Base-by-base conservation (phyloP, 2,329 filamentous ascomycete genomes). In the Hypomyces rosellus region DNA sequence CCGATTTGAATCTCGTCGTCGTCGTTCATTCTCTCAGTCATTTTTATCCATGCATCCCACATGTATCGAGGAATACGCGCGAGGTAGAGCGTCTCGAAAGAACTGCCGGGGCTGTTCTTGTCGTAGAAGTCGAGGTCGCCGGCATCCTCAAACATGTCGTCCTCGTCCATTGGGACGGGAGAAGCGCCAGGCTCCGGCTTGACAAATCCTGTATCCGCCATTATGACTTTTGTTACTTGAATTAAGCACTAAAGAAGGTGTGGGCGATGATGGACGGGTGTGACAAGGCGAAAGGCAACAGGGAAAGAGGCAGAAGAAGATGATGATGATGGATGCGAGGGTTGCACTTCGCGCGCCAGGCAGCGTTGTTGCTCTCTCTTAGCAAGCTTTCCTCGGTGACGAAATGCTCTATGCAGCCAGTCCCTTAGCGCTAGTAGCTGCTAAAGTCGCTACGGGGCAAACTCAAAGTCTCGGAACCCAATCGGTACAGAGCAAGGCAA, bases 1-100 rank as follows among this genome's bases (percentile, higher is more conserved):
- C 89, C 89, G 56, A 95, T 81, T 64, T 86, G 80, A 55, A 95
- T 86, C 69, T 91, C 86, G 50, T 86, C 85, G 58, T 95, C 85
- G 55, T 92, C 87, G 60, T 88, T 85, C 13, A 95, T 70, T 57
- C 84, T 77, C 45, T 71, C 68, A 11, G 61, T 61, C 39, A 70
- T 57, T 61, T 72, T 69, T 51, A 74, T 70, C 88, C 90, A 95
- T 41, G 84, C 79, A 58, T 92, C 81, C 83, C 89, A 93, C 51
- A 95, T 76, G 64, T 87, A 86, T 56, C 83, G 82, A 16, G 90
- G 89, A 40, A 95, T 75, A 56, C 88, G 85, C 47, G 88, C 85
- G 45, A 95, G 76, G 74, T 89, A 95, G 48, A 80, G 70, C 38
- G 67, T 73, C 54, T 71, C 73, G 45, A 70, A 69, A 5, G 65